Evolutionary conservation across 495 filamentous ascomycete species (phyloP), one percentile per base, ranked within the genome.

Genomic region (Talaromyces ruber): DNA sequence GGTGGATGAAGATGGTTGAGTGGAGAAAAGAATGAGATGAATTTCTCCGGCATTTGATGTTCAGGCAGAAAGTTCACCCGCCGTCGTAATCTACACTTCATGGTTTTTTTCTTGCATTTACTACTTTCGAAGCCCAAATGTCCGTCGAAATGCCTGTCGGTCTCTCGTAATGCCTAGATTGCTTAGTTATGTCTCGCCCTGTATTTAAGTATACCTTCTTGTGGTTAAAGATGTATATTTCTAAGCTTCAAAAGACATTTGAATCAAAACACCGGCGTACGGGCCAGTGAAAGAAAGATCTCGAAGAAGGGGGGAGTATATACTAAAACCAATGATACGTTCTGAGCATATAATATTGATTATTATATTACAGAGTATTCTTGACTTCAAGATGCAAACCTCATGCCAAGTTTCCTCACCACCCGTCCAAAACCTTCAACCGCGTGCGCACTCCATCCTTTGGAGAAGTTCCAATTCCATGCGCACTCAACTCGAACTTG

Each of bases 401-500:
- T 9, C 9, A 12, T 6, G 18, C 6, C 26, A 6, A 54, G 21
- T 26, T 26, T 54, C 3, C n/a, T 51, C 16, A 58, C 61, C 61
- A 63, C 24, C 61, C 61, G 9, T 63, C 32, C 14, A 63, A 11
- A 8, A 63, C 34, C 37, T 57, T 26, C 8, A 63, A 21, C 18
- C 55, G 50, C 8, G 37, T 54, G 16, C 39, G 61, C 6, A 60
- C 43, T 28, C 59, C 59, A 22, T 60, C 59, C 4, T 28, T 24
- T 8, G 59, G 59, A 8, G 59, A 37, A 9, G 37, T 47, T 3
- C 37, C 43, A 22, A 60, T 60, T 11, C 59, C 59, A 28, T 32
- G 14, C 18, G n/a, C 2, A 32, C 5, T 82, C 25, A 90, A 75
- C 11, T 77, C 64, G 16, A 91, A 58, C 61, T 86, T 81, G 22